Percentiles rank a stretch among this genome's conserved stretches.
phyloP scores from a whole-genome alignment of 1,284 basidiomycete genomes.

The Coriolopsis trogii region DNA sequence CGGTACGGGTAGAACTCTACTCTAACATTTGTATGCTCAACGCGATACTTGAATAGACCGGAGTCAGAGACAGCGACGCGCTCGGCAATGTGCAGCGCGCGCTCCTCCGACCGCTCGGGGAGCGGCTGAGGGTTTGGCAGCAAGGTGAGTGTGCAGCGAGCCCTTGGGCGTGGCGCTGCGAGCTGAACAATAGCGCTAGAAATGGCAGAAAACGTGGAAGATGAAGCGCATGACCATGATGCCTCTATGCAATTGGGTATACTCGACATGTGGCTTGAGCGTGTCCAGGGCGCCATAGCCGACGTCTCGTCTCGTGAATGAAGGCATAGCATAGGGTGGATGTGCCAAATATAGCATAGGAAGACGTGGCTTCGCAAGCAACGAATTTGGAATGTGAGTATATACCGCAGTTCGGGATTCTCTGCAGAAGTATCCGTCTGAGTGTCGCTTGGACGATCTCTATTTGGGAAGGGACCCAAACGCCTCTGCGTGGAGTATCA shows the following conservation, averaged over 20 bases:
- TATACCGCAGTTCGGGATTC: no score
- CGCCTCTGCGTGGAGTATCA: no score
- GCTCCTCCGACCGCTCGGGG: slow-evolving; percentile 35
- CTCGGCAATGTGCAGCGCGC: slow-evolving; percentile 31
- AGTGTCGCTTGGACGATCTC: no score
- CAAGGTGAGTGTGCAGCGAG: slow-evolving; percentile 13
- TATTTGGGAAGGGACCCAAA: no score
- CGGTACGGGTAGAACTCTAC: slow-evolving; percentile 40
- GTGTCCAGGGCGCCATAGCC: slow-evolving; percentile 30
- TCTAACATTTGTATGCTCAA: neutral
- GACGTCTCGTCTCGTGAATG: neutral
- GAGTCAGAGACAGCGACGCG: slow-evolving; percentile 47
- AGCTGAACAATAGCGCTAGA: neutral
- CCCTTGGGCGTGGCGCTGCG: neutral
- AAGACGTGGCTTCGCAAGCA: no score
- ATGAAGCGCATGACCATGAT: slow-evolving; percentile 6
- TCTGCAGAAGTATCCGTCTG: no score
- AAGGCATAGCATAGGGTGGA: no score
- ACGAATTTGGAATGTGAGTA: no score
- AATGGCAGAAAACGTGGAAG: neutral
- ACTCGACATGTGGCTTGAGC: slow-evolving; percentile 46
- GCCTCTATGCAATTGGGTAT: slow-evolving; percentile 43
- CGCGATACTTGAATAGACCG: slow-evolving; percentile 43
- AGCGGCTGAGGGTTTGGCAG: slow-evolving; percentile 32
- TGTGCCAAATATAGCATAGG: no score